phyloP scores from a whole-genome alignment of 352 stramenopile species.

The Albugo candida region DNA sequence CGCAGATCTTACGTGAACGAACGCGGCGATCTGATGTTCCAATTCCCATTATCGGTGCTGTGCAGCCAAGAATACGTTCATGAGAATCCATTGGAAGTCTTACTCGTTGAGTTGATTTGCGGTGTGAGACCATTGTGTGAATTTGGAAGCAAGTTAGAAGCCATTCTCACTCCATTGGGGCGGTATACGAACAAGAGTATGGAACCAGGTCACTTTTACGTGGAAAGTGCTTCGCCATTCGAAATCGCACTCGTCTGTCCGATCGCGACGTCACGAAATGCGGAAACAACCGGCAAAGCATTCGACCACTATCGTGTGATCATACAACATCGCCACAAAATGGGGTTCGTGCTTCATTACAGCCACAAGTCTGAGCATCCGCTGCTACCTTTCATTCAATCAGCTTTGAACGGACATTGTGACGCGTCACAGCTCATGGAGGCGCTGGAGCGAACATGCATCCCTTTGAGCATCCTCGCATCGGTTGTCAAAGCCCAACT shows the following conservation, averaged over 20 bases:
- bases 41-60: conserved; percentile 45
- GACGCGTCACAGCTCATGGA: conserved; percentile 64
- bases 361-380: conserved; percentile 74
- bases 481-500: conserved; percentile 70
- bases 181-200: conserved; percentile 27
- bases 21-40: conserved; percentile 59
- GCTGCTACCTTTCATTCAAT: conserved; percentile 75
- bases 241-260: conserved; percentile 29
- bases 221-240: conserved; percentile 71
- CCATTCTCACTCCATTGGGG: conserved; percentile 31
- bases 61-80: conserved; percentile 39
- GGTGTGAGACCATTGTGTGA: conserved; percentile 73
- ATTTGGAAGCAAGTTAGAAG: conserved; percentile 61
- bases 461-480: conserved; percentile 63
- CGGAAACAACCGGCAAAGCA: conserved; percentile 46
- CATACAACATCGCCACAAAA: conserved; percentile 78
- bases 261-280: neutral
- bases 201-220: conserved; percentile 58
- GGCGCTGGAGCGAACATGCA: conserved; percentile 62
- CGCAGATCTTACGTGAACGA: conserved; percentile 52
- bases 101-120: conserved; percentile 78
- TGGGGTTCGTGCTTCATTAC: conserved; percentile 74
- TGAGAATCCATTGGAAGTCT: conserved; percentile 69
- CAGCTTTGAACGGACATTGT: conserved; percentile 56
- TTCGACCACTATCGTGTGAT: conserved; percentile 59